Percentiles rank a stretch among this genome's conserved stretches.
phyloP scores from a whole-genome alignment of 768 basidiomycete genomes.

The Suillus occidentalis region DNA sequence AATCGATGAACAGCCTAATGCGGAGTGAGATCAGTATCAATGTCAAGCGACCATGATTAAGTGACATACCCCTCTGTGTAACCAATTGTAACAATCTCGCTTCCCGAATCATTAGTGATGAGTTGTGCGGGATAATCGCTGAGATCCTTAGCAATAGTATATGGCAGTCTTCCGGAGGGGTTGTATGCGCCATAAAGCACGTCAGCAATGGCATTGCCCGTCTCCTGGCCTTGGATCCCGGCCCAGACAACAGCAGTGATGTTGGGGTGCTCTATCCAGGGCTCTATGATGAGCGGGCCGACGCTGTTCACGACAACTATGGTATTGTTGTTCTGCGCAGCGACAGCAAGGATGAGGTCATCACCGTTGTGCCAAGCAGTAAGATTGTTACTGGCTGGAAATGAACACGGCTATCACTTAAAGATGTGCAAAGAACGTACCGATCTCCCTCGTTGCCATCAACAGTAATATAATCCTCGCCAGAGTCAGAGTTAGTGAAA shows the following conservation, averaged over 20 bases:
- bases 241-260: slow-evolving; percentile 76
- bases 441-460: slow-evolving; percentile 79
- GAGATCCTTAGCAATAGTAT: slow-evolving; percentile 65
- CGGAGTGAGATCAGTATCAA: slow-evolving; percentile 9
- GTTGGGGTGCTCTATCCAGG: slow-evolving; percentile 74
- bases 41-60: not conserved
- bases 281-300: slow-evolving; percentile 59
- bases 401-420: not conserved
- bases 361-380: slow-evolving; percentile 78
- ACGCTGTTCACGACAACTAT: slow-evolving; percentile 41
- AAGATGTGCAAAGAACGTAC: slow-evolving; percentile 28
- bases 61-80: slow-evolving; percentile 54
- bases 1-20: slow-evolving; percentile 58
- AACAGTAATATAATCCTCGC: slow-evolving; percentile 77
- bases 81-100: slow-evolving; percentile 48
- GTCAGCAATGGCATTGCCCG: slow-evolving; percentile 69
- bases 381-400: slow-evolving; percentile 54
- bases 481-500: slow-evolving; percentile 75
- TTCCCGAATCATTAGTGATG: slow-evolving; percentile 35
- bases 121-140: slow-evolving; percentile 60
- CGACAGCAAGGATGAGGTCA: slow-evolving; percentile 66
- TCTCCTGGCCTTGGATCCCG: slow-evolving; percentile 65
- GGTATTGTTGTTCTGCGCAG: slow-evolving; percentile 49
- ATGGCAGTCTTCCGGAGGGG: slow-evolving; percentile 68
- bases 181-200: slow-evolving; percentile 70